Evolutionary conservation across 805 yeast species (phyloP), one percentile per base, ranked within the genome.

Genomic region (Metschnikowia cerradonensis): DNA sequence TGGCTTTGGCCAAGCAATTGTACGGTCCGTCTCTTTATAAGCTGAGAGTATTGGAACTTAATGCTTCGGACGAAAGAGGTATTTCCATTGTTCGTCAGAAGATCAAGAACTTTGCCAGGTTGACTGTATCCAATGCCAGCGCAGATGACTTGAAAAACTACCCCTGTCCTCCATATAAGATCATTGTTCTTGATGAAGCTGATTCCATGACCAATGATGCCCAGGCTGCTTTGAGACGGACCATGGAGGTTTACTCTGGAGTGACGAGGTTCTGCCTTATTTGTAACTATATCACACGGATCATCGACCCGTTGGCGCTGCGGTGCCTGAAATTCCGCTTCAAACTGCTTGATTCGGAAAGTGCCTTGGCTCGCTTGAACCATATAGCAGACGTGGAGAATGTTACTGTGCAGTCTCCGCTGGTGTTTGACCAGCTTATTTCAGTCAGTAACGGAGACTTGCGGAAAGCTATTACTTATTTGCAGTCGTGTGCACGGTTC

Each of bases 161-260:
- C 69, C 97, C 98, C 1, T 92, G 98, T 64, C 98, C 99, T 1
- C 97, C 98, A 4, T 94, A 88, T 69, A 94, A 94, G 66, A 82
- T 94, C 60, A 86, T 94, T 56, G 88, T 94, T 40, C 71, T 94
- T 48, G 97, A 91, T 71, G 97, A 91, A 68, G 97, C 97, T 0
- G 97, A 94, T 67, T 89, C 96, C 11, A 94, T 94, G 97, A 94
- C 99, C 8, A 80, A 89, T 40, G 97, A 90, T 60, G 99, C 99
- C 0, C 99, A 94, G 65, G 82, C 90, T 49, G 99, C 99, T 1
- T 75, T 94, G 56, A 82, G 99, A 71, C 80, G 99, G 68, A 92
- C 96, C 1, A 88, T 88, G 91, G 97, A 90, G 64, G 88, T 85
- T 3, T 91, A 88, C 68, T 87, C 98, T 1, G 79, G 81, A 37